Percentiles rank a stretch among this genome's conserved stretches.
Evolutionary conservation across 2,329 filamentous ascomycete species (phyloP).

Genomic region (Malbranchea cinnamomea): DNA sequence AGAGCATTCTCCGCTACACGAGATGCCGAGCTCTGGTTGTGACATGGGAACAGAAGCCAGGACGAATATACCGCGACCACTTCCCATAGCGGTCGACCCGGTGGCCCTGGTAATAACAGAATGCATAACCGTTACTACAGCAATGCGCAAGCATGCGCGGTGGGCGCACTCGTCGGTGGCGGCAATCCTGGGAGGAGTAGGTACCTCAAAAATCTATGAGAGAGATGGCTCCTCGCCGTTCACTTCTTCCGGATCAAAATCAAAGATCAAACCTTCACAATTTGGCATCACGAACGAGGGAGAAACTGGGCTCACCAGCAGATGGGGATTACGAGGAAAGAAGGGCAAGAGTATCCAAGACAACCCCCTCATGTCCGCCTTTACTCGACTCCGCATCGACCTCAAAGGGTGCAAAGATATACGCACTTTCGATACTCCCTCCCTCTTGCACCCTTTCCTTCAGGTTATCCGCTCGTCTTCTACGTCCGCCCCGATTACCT

Average conservation of each 20-base stretch:
- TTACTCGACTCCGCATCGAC: slow-evolving; percentile 77
- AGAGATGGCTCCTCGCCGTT: slow-evolving; percentile 26
- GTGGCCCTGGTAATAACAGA: slow-evolving; percentile 92
- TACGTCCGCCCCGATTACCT: slow-evolving; percentile 90
- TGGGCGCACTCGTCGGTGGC: slow-evolving; percentile 94
- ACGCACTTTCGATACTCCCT: slow-evolving; percentile 71
- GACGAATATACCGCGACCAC: not conserved
- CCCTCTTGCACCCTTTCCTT: slow-evolving; percentile 81
- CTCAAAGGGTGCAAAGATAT: slow-evolving; percentile 85
- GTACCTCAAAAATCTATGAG: slow-evolving; percentile 31
- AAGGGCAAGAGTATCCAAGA: slow-evolving; percentile 96
- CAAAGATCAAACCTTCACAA: slow-evolving; percentile 12
- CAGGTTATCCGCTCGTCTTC: slow-evolving; percentile 94
- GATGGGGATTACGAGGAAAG: slow-evolving; percentile 89
- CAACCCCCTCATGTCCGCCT: slow-evolving; percentile 89
- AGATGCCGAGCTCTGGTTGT: too few species aligned
- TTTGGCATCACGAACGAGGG: slow-evolving; percentile 19
- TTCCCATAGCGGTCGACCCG: slow-evolving; percentile 64
- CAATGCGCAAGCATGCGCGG: slow-evolving; percentile 92
- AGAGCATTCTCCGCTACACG: slow-evolving; percentile 1
- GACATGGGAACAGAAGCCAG: too few species aligned
- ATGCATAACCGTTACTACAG: slow-evolving; percentile 96
- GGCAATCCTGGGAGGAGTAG: slow-evolving; percentile 70
- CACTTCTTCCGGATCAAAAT: slow-evolving; percentile 12
- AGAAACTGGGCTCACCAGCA: slow-evolving; percentile 47